phyloP scores from a whole-genome alignment of 345 rosid genomes.

The Rhodamnia argentea region DNA sequence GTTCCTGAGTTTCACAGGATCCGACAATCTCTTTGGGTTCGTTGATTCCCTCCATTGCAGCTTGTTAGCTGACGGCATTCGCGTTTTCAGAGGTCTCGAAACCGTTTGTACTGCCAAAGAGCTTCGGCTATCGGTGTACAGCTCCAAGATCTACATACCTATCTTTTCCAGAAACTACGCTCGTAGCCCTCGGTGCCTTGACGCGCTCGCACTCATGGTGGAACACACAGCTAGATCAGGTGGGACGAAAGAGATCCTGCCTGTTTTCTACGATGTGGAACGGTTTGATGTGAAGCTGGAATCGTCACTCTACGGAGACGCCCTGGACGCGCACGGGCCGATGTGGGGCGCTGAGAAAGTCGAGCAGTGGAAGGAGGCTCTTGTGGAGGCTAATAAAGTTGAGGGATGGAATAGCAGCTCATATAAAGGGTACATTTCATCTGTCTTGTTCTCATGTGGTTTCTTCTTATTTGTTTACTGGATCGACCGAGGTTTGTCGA shows the following conservation, averaged over 20 bases:
- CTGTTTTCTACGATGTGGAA: neutral
- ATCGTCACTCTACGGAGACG: neutral
- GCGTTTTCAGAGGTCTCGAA: neutral
- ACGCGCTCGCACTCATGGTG: neutral
- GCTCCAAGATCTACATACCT: neutral
- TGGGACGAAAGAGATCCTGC: neutral
- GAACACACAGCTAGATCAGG: neutral
- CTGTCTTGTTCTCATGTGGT: neutral
- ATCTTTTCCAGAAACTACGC: neutral
- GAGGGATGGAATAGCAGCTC: neutral
- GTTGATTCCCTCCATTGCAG: rapidly evolving
- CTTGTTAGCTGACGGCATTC: neutral
- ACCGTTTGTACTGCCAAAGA: neutral
- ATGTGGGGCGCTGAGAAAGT: neutral
- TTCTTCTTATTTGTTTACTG: neutral
- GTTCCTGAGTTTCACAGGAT: neutral
- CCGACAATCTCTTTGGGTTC: neutral
- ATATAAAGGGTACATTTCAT: neutral
- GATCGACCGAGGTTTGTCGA: neutral
- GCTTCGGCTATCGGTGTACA: neutral
- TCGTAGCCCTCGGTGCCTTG: neutral
- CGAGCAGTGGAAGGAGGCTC: neutral
- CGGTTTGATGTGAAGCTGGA: neutral
- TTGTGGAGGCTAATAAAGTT: neutral
- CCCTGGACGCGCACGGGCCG: neutral